A percentile compares a stretch with the other conserved stretches of the same genome.
Conservation (phyloP, 2,329 filamentous ascomycete genomes). For the Alternaria gaisen region DNA sequence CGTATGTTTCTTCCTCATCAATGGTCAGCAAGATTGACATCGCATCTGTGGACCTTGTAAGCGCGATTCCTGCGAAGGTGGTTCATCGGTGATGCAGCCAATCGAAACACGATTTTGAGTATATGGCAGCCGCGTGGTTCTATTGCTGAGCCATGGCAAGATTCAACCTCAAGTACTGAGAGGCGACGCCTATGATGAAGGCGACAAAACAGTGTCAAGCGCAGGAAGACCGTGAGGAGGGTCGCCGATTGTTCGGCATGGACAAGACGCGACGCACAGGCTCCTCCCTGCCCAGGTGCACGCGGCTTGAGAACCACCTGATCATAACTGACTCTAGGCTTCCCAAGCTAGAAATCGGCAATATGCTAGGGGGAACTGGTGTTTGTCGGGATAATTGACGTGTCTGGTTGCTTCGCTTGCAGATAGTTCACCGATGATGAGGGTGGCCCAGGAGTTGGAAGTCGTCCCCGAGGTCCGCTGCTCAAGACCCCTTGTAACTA, state of each 20-base stretch:
- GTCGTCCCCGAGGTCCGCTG: constrained; percentile 22
- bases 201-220: neutral
- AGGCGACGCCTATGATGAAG: neutral
- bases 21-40: neutral
- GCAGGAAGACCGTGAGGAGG: neutral
- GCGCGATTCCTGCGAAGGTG: neutral
- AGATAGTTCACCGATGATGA: constrained; percentile 27
- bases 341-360: neutral
- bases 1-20: neutral
- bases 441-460: constrained; percentile 25
- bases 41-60: neutral
- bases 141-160: neutral
- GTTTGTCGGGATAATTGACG: constrained; percentile 21
- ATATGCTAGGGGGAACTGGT: constrained; percentile 21
- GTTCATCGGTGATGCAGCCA: neutral
- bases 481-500: constrained; percentile 11
- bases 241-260: constrained; percentile 3
- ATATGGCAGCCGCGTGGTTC: neutral
- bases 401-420: constrained; percentile 13
- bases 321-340: constrained; percentile 6
- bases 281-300: neutral
- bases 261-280: constrained; percentile 1
- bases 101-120: neutral
- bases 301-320: neutral
- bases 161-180: neutral